phyloP scores from a whole-genome alignment of 345 rosid genomes.

The Reutealis trisperma region DNA sequence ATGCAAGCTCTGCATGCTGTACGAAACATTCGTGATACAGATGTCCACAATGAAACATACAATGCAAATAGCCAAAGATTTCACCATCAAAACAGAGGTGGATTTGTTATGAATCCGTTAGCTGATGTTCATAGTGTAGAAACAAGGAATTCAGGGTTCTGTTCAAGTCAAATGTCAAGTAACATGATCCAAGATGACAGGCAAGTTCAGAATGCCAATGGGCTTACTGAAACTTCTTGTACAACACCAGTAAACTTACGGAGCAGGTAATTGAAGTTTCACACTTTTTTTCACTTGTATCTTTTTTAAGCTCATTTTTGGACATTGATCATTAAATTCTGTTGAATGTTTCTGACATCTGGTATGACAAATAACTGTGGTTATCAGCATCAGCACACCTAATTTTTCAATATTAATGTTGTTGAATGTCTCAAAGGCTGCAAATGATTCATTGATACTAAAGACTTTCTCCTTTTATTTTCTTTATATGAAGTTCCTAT shows the following conservation, averaged over 20 bases:
- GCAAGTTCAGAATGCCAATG: constrained; percentile 30
- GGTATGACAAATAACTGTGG: not conserved
- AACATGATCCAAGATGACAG: constrained; percentile 26
- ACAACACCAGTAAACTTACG: constrained; percentile 31
- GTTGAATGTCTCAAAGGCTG: constrained; percentile 3
- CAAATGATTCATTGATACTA: not conserved
- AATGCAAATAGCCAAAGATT: constrained; percentile 33
- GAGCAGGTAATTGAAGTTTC: constrained; percentile 40
- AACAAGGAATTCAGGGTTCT: constrained; percentile 38
- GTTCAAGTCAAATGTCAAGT: constrained; percentile 34
- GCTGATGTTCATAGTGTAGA: constrained; percentile 23
- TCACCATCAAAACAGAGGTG: constrained; percentile 29
- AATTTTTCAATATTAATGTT: not conserved
- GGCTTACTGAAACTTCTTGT: constrained; percentile 24
- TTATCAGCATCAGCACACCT: not conserved
- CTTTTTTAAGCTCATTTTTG: not conserved
- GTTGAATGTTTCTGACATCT: not conserved
- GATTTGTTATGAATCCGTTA: constrained; percentile 18
- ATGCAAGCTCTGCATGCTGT: constrained; percentile 26
- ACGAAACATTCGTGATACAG: constrained; percentile 20
- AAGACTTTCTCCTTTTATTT: not conserved
- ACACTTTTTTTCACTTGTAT: not conserved
- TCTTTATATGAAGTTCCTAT: not conserved
- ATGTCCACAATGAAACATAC: constrained; percentile 26
- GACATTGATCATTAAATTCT: not conserved